Base-by-base conservation (phyloP, 2,329 filamentous ascomycete genomes). In the Aspergillus awamori region DNA sequence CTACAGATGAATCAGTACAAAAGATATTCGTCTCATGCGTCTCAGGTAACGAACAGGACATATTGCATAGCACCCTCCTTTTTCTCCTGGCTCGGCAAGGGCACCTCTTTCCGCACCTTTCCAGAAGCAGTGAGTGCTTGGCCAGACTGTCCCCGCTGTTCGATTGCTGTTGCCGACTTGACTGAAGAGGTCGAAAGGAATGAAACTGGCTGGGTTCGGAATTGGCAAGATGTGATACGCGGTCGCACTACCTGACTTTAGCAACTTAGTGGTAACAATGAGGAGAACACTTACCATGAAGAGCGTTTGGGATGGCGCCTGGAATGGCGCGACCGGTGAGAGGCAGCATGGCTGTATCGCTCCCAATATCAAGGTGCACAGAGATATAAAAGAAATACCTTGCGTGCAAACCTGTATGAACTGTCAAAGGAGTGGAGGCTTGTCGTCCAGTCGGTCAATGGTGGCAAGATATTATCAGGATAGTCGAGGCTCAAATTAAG, bases 11-110 rank as follows among this genome's bases (percentile, higher is more conserved):
- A 51, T 51, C 13, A 51, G 47, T 52, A 52, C 38, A 15, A 20
- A n/a, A 38, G 26, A 53, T 28, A 55, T 53, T 24, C 24, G 15
- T 11, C 36, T 15, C 24, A 49, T 38, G 53, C 8, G 15, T 49
- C 26, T 30, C 30, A 58, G 57, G 49, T 11, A 28, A 76, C 77
- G 57, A 70, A 80, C 79, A 83, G 71, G 60, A 80, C 80, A 77
- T 80, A 83, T 79, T 83, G 80, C 79, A 82, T 81, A 15, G 78
- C 80, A 60, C 80, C 80, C 71, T 80, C 75, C 62, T 81, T 81
- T 70, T 80, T 79, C 69, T 82, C 80, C 71, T 82, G 80, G 53
- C 79, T 82, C 10, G 80, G 76, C 57, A 83, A 69, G 61, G 79
- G 79, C 22, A 82, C 79, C 72, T 83, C 81, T 65, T 72, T 76